phyloP scores from a whole-genome alignment of 2,329 filamentous ascomycete genomes.

The Scedosporium dehoogii region DNA sequence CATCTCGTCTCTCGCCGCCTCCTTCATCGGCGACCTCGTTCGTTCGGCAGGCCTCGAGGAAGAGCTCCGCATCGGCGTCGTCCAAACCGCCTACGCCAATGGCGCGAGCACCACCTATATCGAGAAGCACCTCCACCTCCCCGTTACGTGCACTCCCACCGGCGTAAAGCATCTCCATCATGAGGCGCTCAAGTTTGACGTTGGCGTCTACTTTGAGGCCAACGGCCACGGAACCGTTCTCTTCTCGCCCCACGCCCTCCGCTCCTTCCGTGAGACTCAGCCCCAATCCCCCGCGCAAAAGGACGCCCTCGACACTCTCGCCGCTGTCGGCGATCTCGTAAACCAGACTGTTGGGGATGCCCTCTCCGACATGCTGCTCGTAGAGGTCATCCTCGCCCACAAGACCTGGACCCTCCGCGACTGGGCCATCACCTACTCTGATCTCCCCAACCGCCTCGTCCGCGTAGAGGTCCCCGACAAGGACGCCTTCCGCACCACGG shows the following conservation, averaged over 20 bases:
- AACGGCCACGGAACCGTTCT: constrained; percentile 96
- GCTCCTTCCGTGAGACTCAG: constrained; percentile 66
- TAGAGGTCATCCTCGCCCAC: constrained; percentile 92
- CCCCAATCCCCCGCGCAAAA: constrained; percentile 89
- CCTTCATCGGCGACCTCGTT: constrained; percentile 84
- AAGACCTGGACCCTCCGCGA: constrained; percentile 84
- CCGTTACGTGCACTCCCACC: constrained; percentile 86
- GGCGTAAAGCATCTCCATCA: constrained; percentile 98
- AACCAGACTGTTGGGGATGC: constrained; percentile 98
- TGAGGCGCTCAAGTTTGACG: constrained; percentile 87
- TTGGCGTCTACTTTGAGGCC: constrained; percentile 97
- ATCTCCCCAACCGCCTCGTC: constrained; percentile 90
- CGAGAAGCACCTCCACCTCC: constrained; percentile 75
- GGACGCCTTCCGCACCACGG: constrained; percentile 80
- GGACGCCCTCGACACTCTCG: constrained; percentile 75
- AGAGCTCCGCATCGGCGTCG: constrained; percentile 81
- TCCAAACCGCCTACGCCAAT: constrained; percentile 97
- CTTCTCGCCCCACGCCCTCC: constrained; percentile 77
- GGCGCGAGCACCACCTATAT: constrained; percentile 91
- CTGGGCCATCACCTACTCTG: constrained; percentile 87
- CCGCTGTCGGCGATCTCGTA: constrained; percentile 79
- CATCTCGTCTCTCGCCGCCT: constrained; percentile 87
- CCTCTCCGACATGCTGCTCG: constrained; percentile 88
- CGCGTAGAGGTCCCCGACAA: constrained; percentile 84
- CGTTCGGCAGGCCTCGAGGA: constrained; percentile 68